A percentile compares a stretch with the other conserved stretches of the same genome.
These are phyloP conservation scores for Penicillium thymicola DNA, from an alignment of 2,329 filamentous ascomycete genomes.

Conservation along the genomic window DNA sequence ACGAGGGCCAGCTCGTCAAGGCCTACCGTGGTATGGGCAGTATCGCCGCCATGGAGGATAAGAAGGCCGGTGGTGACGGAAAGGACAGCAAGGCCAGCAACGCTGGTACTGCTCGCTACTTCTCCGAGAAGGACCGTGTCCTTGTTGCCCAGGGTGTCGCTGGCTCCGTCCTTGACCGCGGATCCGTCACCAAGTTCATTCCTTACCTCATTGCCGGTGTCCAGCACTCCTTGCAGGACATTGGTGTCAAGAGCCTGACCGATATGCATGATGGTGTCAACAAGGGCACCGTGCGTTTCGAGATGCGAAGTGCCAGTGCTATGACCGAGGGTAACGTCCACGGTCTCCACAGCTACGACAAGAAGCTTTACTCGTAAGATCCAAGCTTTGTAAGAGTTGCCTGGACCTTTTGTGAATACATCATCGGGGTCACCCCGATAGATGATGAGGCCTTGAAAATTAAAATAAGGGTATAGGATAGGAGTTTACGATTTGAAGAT, in stretches of 20 bases:
- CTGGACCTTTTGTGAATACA: slow-evolving; percentile 24
- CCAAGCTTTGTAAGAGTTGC: slow-evolving; percentile 16
- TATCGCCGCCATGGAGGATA: slow-evolving; percentile 99
- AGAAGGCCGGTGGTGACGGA: slow-evolving; percentile 76
- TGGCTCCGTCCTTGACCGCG: slow-evolving; percentile 58
- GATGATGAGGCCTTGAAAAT: slow-evolving; percentile 32
- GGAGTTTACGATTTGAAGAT: slow-evolving; percentile 32
- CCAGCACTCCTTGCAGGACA: slow-evolving; percentile 96
- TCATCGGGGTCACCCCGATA: slow-evolving; percentile 23
- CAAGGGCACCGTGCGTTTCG: slow-evolving; percentile 78
- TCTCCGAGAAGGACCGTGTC: slow-evolving; percentile 92
- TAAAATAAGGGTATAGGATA: slow-evolving; percentile 30
- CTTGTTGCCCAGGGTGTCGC: slow-evolving; percentile 96
- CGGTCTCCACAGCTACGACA: slow-evolving; percentile 95
- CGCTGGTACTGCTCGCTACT: slow-evolving; percentile 95
- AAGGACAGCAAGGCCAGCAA: slow-evolving; percentile 71
- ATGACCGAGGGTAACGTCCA: slow-evolving; percentile 97
- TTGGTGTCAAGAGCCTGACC: slow-evolving; percentile 75
- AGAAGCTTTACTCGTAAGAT: slow-evolving; percentile 91
- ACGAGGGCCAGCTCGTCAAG: slow-evolving; percentile 97
- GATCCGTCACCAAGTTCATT: slow-evolving; percentile 89
- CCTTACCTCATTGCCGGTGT: slow-evolving; percentile 93
- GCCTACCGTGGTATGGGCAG: slow-evolving; percentile 98
- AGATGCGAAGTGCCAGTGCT: slow-evolving; percentile 88
- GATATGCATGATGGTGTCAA: slow-evolving; percentile 73